Conservation (phyloP, 345 rosid species). For the Eucalyptus urophylla region DNA sequence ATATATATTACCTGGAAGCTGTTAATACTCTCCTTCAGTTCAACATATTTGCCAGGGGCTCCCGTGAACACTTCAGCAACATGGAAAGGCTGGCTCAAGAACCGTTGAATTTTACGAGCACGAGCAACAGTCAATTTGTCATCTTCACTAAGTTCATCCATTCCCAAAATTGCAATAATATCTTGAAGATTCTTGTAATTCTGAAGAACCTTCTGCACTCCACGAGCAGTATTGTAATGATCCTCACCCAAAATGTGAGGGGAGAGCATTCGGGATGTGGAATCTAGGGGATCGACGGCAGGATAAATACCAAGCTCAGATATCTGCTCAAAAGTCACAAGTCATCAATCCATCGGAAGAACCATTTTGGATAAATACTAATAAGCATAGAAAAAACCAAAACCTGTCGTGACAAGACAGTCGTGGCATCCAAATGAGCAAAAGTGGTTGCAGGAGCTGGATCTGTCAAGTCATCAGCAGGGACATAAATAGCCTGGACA, state of each 20-base stretch:
- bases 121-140: slow-evolving; percentile 96
- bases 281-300: slow-evolving; percentile 97
- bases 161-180: slow-evolving; percentile 96
- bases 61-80: slow-evolving; percentile 99
- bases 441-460: slow-evolving; percentile 99
- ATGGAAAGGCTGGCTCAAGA: slow-evolving; percentile 99
- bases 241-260: slow-evolving; percentile 94
- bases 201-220: slow-evolving; percentile 95
- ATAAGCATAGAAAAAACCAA: background rate
- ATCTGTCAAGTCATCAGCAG: slow-evolving; percentile 99
- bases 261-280: slow-evolving; percentile 97
- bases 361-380: background rate
- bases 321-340: slow-evolving; percentile 26
- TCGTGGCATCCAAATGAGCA: slow-evolving; percentile 98
- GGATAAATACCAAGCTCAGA: slow-evolving; percentile 99
- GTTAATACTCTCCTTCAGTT: slow-evolving; percentile 74
- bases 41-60: slow-evolving; percentile 96
- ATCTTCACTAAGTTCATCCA: slow-evolving; percentile 99
- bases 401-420: slow-evolving; percentile 97
- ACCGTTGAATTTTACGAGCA: slow-evolving; percentile 93
- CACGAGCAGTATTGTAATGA: slow-evolving; percentile 96
- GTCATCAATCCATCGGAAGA: background rate
- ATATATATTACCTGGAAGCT: slow-evolving; percentile 77
- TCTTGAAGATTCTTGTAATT: slow-evolving; percentile 99
- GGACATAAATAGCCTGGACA: slow-evolving; percentile 96